Evolutionary conservation across 2,329 filamentous ascomycete species (phyloP).

Genomic region (Claviceps pazoutovae): DNA sequence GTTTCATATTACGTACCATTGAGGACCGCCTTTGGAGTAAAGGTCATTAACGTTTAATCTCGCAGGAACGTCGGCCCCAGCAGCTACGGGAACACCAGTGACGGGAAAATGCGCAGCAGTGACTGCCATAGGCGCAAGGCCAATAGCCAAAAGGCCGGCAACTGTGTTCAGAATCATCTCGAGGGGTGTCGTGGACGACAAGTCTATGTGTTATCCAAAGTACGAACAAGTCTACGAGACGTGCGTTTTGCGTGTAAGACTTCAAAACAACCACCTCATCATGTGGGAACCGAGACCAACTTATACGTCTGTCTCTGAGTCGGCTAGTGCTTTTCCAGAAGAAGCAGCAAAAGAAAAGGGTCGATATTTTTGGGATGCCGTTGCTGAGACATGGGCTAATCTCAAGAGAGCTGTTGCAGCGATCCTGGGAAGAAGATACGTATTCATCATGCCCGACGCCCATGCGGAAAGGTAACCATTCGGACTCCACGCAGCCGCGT

Average conservation of each 20-base stretch:
- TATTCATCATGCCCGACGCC: too few species aligned
- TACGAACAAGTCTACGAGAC: neutral
- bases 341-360: neutral
- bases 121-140: constrained; percentile 11
- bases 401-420: too few species aligned
- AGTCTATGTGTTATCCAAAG: neutral
- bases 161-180: constrained; percentile 11
- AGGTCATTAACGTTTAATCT: constrained; percentile 35
- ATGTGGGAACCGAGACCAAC: neutral
- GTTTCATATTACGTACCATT: constrained; percentile 23
- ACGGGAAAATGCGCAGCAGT: constrained; percentile 18
- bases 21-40: constrained; percentile 24
- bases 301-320: neutral
- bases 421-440: too few species aligned
- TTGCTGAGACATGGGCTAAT: neutral
- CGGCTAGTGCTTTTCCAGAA: neutral
- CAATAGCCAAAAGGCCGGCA: constrained; percentile 14
- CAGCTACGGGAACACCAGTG: constrained; percentile 24
- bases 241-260: neutral
- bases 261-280: too few species aligned
- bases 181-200: neutral
- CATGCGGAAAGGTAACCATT: too few species aligned
- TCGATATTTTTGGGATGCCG: neutral
- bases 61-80: constrained; percentile 26
- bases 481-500: neutral